Evolutionary conservation across 2,329 filamentous ascomycete genomes (phyloP).

Genomic region (Cryphonectria nitschkei): DNA sequence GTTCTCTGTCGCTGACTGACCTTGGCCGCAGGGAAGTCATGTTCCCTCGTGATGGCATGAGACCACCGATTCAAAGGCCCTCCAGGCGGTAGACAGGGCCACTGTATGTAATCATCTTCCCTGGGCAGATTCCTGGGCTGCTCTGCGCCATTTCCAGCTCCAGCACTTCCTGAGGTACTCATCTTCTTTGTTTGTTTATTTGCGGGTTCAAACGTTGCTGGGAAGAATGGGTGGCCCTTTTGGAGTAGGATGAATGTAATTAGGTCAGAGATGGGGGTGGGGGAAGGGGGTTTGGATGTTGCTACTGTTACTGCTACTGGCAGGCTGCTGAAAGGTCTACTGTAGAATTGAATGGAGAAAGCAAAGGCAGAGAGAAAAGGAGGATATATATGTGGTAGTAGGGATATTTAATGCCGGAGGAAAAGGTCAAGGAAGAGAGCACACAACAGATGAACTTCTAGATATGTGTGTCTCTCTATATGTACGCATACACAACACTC

Average conservation of each 20-base stretch:
- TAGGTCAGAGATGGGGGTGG: not conserved
- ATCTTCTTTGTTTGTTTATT: not conserved
- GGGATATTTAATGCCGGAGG: no score
- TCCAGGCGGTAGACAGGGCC: constrained; percentile 54
- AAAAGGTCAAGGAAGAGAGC: not conserved
- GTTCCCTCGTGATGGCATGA: constrained; percentile 75
- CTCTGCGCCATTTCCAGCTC: not conserved
- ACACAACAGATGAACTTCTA: not conserved
- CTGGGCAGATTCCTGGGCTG: constrained; percentile 42
- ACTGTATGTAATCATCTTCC: constrained; percentile 59
- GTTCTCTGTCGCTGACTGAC: constrained; percentile 45
- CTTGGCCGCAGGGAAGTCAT: constrained; percentile 92
- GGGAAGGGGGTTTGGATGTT: not conserved
- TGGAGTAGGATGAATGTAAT: not conserved
- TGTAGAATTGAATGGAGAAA: no score
- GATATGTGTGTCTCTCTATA: not conserved
- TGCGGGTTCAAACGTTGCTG: not conserved
- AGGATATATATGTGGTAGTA: no score
- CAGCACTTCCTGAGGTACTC: not conserved
- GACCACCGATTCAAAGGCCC: constrained; percentile 82
- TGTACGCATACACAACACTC: not conserved
- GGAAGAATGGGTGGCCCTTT: not conserved
- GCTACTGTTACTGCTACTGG: no score
- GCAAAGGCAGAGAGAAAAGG: no score
- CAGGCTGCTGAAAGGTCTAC: no score